Conservation (phyloP, 192 early-diverging fungal species). For the Rhizoclosmatium globosum region DNA sequence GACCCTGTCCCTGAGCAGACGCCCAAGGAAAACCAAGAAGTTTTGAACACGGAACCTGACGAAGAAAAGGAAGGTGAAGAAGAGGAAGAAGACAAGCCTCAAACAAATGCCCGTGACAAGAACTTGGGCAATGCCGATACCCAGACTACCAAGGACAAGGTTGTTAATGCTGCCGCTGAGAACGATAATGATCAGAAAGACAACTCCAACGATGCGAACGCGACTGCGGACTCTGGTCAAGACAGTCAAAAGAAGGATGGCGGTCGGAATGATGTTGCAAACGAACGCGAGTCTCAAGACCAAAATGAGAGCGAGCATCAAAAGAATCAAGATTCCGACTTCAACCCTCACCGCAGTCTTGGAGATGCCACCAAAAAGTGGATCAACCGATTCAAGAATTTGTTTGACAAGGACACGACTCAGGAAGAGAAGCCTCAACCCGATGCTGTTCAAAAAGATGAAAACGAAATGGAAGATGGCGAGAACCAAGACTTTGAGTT, state of each 20-base stretch:
- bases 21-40: conserved; percentile 37
- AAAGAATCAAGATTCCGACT: conserved; percentile 51
- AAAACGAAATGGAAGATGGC: conserved; percentile 60
- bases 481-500: conserved; percentile 67
- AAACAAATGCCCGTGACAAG: conserved; percentile 48
- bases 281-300: conserved; percentile 24
- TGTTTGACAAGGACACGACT: conserved; percentile 66
- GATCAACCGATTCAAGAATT: conserved; percentile 82
- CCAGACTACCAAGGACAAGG: conserved; percentile 52
- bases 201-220: conserved; percentile 37
- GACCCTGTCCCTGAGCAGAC: conserved; percentile 46
- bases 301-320: conserved; percentile 27
- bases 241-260: conserved; percentile 34
- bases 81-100: conserved; percentile 49
- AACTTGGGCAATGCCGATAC: conserved; percentile 55
- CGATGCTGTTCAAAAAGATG: conserved; percentile 59
- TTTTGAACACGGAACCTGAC: conserved; percentile 46
- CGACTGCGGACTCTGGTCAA: conserved; percentile 45
- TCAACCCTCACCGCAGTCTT: conserved; percentile 88
- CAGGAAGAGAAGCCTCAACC: conserved; percentile 56
- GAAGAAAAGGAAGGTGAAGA: conserved; percentile 55
- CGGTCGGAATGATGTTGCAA: conserved; percentile 18
- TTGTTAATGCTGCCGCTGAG: conserved; percentile 37
- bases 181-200: conserved; percentile 58
- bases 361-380: conserved; percentile 95